phyloP scores from a whole-genome alignment of 2,329 filamentous ascomycete genomes.

The Epichloe coenophiala region DNA sequence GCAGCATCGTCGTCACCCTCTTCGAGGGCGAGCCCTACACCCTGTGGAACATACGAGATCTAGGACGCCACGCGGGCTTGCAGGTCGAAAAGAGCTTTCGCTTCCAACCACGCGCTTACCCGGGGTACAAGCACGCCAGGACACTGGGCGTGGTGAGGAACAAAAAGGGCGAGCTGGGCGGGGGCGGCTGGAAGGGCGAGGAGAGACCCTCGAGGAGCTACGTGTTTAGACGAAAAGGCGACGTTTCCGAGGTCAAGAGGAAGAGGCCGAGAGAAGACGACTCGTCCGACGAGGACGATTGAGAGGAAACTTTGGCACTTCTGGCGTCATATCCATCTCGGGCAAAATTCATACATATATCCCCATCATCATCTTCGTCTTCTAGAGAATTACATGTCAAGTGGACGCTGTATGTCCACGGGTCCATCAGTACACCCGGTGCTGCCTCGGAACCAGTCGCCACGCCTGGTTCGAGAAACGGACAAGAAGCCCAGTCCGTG shows the following conservation, averaged over 20 bases:
- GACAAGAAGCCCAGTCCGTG: no score
- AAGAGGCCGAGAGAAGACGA: slow-evolving; percentile 14
- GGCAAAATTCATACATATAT: no score
- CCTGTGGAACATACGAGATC: slow-evolving; percentile 84
- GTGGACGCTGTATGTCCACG: no score
- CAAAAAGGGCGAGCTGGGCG: slow-evolving; percentile 27
- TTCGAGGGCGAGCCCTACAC: slow-evolving; percentile 94
- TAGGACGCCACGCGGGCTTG: slow-evolving; percentile 65
- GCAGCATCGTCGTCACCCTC: slow-evolving; percentile 65
- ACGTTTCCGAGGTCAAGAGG: slow-evolving; percentile 22
- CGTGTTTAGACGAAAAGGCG: slow-evolving; percentile 47
- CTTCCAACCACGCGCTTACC: slow-evolving; percentile 55
- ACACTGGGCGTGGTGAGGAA: slow-evolving; percentile 53
- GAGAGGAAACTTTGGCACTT: no score
- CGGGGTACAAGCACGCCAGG: slow-evolving; percentile 59
- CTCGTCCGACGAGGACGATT: slow-evolving; percentile 15
- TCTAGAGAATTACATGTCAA: no score
- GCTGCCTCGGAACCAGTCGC: no score
- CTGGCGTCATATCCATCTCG: no score
- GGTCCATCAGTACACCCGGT: no score
- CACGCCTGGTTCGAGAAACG: no score
- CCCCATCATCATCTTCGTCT: no score
- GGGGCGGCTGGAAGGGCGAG: slow-evolving; percentile 27
- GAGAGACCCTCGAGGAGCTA: slow-evolving; percentile 40
- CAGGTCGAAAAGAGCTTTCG: slow-evolving; percentile 56